phyloP scores from a whole-genome alignment of 441 rosid genomes.

The Bruguiera hainesii region DNA sequence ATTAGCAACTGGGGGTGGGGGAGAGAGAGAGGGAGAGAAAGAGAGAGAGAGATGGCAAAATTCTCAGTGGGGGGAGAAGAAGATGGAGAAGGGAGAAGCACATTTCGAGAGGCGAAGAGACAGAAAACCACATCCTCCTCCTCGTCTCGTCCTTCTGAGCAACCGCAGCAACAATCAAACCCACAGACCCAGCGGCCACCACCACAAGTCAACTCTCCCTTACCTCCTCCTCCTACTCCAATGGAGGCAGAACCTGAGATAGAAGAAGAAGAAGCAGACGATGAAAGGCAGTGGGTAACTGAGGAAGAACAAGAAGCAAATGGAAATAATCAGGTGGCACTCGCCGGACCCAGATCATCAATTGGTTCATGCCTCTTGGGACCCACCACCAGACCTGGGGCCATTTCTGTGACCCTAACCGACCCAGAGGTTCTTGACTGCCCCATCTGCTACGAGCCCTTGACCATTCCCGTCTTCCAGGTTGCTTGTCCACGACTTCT shows the following conservation, averaged over 20 bases:
- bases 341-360: slow-evolving; percentile 10
- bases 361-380: neutral
- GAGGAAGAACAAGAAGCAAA: slow-evolving; percentile 21
- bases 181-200: neutral
- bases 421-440: slow-evolving; percentile 59
- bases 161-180: neutral
- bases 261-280: slow-evolving; percentile 9
- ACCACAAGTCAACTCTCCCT: no score
- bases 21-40: neutral
- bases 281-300: slow-evolving; percentile 13
- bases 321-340: neutral
- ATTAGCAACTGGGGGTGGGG: no score
- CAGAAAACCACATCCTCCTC: slow-evolving; percentile 12
- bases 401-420: slow-evolving; percentile 29
- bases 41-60: slow-evolving; percentile 33
- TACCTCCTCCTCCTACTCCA: no score
- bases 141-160: neutral
- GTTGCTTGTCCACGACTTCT: slow-evolving; percentile 15
- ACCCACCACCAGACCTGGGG: slow-evolving; percentile 17
- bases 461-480: slow-evolving; percentile 47
- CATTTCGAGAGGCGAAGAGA: slow-evolving; percentile 25
- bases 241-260: neutral
- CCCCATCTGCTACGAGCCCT: slow-evolving; percentile 42
- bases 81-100: slow-evolving; percentile 41
- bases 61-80: slow-evolving; percentile 42